Conservation (phyloP, 2,329 filamentous ascomycete genomes). For the Cladosporium oxysporum region DNA sequence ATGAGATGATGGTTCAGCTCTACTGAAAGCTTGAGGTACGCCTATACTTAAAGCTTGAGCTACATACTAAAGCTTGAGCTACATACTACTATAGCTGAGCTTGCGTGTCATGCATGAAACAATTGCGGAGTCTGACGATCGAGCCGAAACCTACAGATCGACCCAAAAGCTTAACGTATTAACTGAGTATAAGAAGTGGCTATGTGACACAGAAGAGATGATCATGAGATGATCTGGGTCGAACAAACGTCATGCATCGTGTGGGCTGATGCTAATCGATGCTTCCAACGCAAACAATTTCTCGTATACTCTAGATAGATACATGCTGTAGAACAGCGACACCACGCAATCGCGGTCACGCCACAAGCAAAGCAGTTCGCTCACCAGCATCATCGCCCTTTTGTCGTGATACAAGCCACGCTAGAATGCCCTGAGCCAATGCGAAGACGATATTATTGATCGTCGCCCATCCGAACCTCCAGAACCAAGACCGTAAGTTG, state of each 20-base stretch:
- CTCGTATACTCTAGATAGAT: background rate
- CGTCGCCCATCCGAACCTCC: slow-evolving; percentile 2
- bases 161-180: background rate
- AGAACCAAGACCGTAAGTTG: slow-evolving; percentile 9
- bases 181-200: background rate
- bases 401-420: background rate
- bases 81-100: background rate
- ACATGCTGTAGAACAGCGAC: background rate
- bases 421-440: background rate
- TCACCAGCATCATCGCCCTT: background rate
- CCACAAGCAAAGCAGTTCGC: background rate
- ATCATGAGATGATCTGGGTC: background rate
- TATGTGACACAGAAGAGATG: background rate
- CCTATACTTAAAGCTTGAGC: background rate
- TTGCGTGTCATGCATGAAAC: background rate
- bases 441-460: slow-evolving; percentile 11
- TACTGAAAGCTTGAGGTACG: background rate
- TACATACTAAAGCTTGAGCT: background rate
- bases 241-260: background rate
- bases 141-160: background rate
- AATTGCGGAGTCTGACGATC: background rate
- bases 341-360: background rate
- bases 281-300: background rate
- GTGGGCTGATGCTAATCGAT: background rate
- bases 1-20: background rate